phyloP scores from a whole-genome alignment of 2,329 filamentous ascomycete species.

The Scedosporium dehoogii region DNA sequence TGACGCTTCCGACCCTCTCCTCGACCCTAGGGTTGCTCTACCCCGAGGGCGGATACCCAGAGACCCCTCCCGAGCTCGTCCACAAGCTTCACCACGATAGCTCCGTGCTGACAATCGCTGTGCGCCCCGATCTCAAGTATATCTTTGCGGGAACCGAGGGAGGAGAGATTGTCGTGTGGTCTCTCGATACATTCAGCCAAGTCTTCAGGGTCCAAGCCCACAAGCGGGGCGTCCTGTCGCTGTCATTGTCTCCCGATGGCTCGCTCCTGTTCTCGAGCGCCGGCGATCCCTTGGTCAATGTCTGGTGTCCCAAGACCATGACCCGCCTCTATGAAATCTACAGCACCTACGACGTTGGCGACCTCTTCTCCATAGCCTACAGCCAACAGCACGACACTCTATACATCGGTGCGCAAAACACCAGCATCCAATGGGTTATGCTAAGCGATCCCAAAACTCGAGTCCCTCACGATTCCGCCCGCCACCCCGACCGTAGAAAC shows the following conservation, averaged over 20 bases:
- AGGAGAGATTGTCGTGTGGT: slow-evolving; percentile 89
- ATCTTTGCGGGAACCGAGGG: slow-evolving; percentile 91
- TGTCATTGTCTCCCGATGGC: slow-evolving; percentile 68
- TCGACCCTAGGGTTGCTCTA: background rate
- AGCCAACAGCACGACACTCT: slow-evolving; percentile 69
- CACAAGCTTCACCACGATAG: slow-evolving; percentile 69
- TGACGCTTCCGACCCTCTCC: slow-evolving; percentile 1
- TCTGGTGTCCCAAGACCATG: slow-evolving; percentile 75
- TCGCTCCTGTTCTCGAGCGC: slow-evolving; percentile 81
- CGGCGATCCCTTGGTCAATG: slow-evolving; percentile 87
- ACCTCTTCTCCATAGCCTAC: slow-evolving; percentile 92
- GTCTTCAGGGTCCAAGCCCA: slow-evolving; percentile 76
- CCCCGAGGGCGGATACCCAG: slow-evolving; percentile 11
- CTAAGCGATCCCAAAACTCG: slow-evolving; percentile 53
- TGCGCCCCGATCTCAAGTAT: slow-evolving; percentile 65
- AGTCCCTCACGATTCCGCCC: slow-evolving; percentile 51
- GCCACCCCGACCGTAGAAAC: slow-evolving; percentile 65
- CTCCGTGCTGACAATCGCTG: slow-evolving; percentile 72
- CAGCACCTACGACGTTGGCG: slow-evolving; percentile 86
- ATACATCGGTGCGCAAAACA: slow-evolving; percentile 90
- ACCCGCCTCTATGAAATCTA: slow-evolving; percentile 79
- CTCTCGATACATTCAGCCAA: slow-evolving; percentile 76
- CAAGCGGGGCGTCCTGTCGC: slow-evolving; percentile 78
- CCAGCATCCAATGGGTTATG: slow-evolving; percentile 86
- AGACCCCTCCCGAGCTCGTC: slow-evolving; percentile 48